Evolutionary conservation across 306 rosid genomes (phyloP), one percentile per base, ranked within the genome.

Genomic region (Sicyos edulis): DNA sequence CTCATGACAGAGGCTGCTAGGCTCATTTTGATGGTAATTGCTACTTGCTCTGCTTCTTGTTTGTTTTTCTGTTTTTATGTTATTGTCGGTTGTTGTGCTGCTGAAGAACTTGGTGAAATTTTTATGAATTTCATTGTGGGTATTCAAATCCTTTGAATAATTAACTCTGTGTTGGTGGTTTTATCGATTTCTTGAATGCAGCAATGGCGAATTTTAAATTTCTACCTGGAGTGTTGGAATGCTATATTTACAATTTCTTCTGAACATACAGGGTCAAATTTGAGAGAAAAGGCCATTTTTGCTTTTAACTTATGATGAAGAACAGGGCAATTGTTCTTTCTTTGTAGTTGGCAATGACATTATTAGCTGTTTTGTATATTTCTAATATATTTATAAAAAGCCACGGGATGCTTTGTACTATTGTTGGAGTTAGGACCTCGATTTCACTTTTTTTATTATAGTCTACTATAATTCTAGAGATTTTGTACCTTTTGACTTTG

Each of bases 1-100:
- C 99, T 37, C 99, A 95, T 75, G 96, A 95, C 0, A 77, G 85
- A 80, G 99, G 99, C 69, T 91, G 99, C 83, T 97, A 91, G 76
- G 99, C 99, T 58, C 97, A 95, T 65, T 95, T 97, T 20, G 99
- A 95, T 78, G 99, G 97, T 92, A 80, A 76, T 67, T 75, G 4
- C 42, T 37, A 37, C 42, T 37, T 37, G 5, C 68, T 0, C 11
- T 14, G 6, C 1, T 32, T 45, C 19, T 66, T 71, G 9, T 53
- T 12, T 10, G 7, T 34, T 16, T n/a, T 58, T 19, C 13, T 22
- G 9, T 15, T 29, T 7, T 47, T 47, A 12, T 12, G 40, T 58
- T 21, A 17, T 19, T 16, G 44, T 19, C 10, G 58, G 14, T 66
- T 60, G 13, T 21, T 60, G 10, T 58, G n/a, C 72, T 29, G 47